Evolutionary conservation across 2,329 filamentous ascomycete species (phyloP), one percentile per base, ranked within the genome.

Genomic region (Torrubiella hemipterigena): DNA sequence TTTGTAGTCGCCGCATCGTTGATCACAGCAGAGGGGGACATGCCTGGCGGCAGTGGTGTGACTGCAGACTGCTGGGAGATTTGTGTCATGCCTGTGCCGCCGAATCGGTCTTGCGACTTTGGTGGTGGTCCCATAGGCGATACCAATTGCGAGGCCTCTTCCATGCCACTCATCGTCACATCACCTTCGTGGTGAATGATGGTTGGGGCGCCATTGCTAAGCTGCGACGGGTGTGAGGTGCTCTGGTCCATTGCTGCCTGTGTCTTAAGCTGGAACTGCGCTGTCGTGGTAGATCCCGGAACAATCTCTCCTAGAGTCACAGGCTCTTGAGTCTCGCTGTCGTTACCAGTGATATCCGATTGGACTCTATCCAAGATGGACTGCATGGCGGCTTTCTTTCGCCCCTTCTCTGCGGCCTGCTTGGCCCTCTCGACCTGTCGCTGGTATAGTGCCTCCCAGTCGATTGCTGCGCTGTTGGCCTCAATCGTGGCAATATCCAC

Each of bases 1-100:
- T 93, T 91, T n/a, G 87, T 94, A 2, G 87, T 93, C 3, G 86
- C 93, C 2, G 86, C 89, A 46, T 93, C 86, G 45, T 96, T 95
- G 32, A 77, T 60, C 36, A 69, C 53, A 10, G 67, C 69, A 17
- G 68, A 72, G 11, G 72, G 72, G 5, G 70, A 72, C 32, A 73
- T 58, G 4, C 69, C 73, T 0, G 64, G 56, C 1, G 73, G 69
- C 3, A 78, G 52, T 14, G 69, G 59, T 12, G 71, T 75, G 27
- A 77, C 54, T 2, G 61, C 65, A 5, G 77, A 80, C 27, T 65
- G 58, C 48, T 82, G 81, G 2, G 80, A 82, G 15, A 76, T 61
- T 37, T 74, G 71, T 3, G 67, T 69, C 42, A 57, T 73, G 35
- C 50, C 71, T 2, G 56, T 61, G 7, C 55, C 58, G 38, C 52